Conservation (phyloP, 2,329 filamentous ascomycete genomes). For the Ceratocystis harringtonii region DNA sequence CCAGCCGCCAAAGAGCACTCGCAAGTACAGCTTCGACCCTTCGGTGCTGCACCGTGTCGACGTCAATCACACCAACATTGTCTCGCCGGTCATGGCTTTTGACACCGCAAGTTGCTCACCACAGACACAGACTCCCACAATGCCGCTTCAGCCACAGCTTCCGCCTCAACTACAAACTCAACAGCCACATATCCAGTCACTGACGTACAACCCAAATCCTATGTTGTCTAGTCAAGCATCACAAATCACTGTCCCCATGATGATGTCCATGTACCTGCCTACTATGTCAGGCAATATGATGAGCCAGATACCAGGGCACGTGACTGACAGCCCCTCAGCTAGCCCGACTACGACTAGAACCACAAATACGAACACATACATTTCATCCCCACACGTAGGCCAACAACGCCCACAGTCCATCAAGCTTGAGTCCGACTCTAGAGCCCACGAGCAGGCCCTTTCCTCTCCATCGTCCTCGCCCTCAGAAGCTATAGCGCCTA, state of each 20-base stretch:
- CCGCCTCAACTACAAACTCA: slow-evolving; percentile 19
- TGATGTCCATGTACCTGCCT: slow-evolving; percentile 11
- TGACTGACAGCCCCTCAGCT: slow-evolving; percentile 5
- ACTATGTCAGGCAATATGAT: slow-evolving; percentile 10
- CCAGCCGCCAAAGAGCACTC: slow-evolving; percentile 24
- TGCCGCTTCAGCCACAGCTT: slow-evolving; percentile 19
- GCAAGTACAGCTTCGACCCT: slow-evolving; percentile 38
- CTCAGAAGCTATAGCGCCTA: slow-evolving; percentile 4
- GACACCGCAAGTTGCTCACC: slow-evolving; percentile 21
- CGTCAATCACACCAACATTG: slow-evolving; percentile 35
- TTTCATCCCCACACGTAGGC: slow-evolving; percentile 18
- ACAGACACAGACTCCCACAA: slow-evolving; percentile 6
- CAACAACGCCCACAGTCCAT: slow-evolving; percentile 16
- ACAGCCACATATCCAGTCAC: slow-evolving; percentile 14
- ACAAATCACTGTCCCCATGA: slow-evolving; percentile 14
- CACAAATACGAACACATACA: slow-evolving; percentile 9
- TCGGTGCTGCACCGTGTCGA: slow-evolving; percentile 38
- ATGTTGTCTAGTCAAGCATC: slow-evolving; percentile 10
- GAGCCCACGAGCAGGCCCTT: not conserved
- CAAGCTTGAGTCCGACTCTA: slow-evolving; percentile 8
- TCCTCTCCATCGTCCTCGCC: not conserved
- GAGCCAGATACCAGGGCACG: slow-evolving; percentile 6
- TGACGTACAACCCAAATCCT: not conserved
- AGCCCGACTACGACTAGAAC: not conserved
- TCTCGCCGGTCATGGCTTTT: slow-evolving; percentile 21